Evolutionary conservation across 495 filamentous ascomycete genomes (phyloP), one percentile per base, ranked within the genome.

Genomic region (Penicillium paradoxum): DNA sequence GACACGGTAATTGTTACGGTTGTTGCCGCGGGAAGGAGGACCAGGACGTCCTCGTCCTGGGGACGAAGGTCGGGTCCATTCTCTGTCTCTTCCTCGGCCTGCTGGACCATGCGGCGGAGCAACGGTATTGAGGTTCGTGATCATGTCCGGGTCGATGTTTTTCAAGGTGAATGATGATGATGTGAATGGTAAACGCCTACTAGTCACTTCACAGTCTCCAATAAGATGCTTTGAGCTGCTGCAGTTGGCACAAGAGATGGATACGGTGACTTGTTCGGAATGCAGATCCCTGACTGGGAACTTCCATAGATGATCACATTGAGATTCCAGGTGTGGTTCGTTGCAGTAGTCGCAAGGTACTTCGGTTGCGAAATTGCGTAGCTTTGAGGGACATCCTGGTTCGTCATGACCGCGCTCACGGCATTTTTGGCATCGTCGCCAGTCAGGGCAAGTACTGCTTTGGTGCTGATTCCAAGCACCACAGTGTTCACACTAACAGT

Each of bases 181-280:
- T 5, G 38, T 48, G 24, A 63, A 37, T 4, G 54, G 56, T 17
- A 38, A 49, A 15, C 44, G 36, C 6, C 68, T 67, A 11, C 58
- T 9, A 9, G 62, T 2, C 73, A 71, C 7, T 39, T 25, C 21
- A 39, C 78, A 81, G 37, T 79, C 73, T 13, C 77, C 78, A 2
- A 74, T 60, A 1, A 81, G 59, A 59, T 81, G 78, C 25, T 58
- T 68, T 25, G 55, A 56, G 53, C 70, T 76, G 33, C 67, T 62
- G 57, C 78, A 80, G 49, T 74, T 67, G 36, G 75, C 68, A 55
- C 77, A 80, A n/a, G 69, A 77, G 29, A 79, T 62, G 6, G 71
- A 74, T 8, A 77, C 70, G 3, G 59, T 52, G 38, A 73, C 57
- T 10, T 64, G 57, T 13, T 52, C 51, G 19, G 62, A 60, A 9